Conservation (phyloP, 2,329 filamentous ascomycete species). For the Fusarium aywerte region DNA sequence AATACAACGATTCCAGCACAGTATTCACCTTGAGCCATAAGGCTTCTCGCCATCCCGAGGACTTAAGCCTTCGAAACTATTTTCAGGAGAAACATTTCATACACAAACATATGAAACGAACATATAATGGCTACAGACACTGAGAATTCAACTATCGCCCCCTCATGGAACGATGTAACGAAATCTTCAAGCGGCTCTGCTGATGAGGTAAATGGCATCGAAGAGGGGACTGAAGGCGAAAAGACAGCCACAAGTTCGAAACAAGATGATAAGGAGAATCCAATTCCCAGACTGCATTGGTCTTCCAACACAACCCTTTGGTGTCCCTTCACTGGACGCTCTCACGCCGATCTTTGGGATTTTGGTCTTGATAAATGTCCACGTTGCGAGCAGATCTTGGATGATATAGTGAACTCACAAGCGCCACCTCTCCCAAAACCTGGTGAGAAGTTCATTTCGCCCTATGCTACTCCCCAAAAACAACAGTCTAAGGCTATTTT, state of each 20-base stretch:
- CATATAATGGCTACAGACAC: neutral
- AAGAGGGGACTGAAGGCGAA: neutral
- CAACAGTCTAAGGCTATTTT: neutral
- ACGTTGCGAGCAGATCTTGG: neutral
- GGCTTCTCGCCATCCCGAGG: too few relatives aligned
- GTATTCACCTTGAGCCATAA: too few relatives aligned
- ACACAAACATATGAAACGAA: too few relatives aligned
- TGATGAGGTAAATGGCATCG: neutral
- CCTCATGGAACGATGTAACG: neutral
- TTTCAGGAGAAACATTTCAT: neutral
- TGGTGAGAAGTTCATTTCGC: too few relatives aligned
- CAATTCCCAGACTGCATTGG: neutral
- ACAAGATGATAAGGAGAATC: accelerated
- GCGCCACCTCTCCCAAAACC: neutral
- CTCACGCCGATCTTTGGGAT: neutral
- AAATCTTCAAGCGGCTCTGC: neutral
- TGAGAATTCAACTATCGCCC: neutral
- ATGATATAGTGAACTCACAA: neutral
- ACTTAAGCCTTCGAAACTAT: too few relatives aligned
- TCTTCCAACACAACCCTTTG: neutral
- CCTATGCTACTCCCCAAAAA: neutral
- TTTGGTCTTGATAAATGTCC: neutral
- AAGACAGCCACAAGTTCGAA: too few relatives aligned
- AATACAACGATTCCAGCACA: too few relatives aligned
- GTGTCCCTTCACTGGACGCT: neutral